A percentile compares a stretch with the other conserved stretches of the same genome.
Evolutionary conservation across 495 filamentous ascomycete genomes (phyloP).

Genomic region (Daldinia grandis): DNA sequence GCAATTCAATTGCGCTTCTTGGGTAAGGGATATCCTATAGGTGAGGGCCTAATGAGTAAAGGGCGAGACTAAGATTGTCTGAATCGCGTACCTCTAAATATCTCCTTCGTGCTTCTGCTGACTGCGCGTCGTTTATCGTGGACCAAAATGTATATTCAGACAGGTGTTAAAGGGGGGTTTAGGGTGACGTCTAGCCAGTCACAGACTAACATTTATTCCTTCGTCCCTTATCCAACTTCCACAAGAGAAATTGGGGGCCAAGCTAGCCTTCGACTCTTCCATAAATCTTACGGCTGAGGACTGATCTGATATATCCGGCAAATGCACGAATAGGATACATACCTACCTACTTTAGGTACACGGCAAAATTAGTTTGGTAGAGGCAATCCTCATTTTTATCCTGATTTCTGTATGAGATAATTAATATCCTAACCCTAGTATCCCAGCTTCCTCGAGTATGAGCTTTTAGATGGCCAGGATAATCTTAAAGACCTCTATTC

Average conservation of each 20-base stretch:
- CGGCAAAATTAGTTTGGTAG: neutral
- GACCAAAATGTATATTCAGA: neutral
- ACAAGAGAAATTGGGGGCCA: slow-evolving; percentile 12
- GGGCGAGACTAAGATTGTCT: no score
- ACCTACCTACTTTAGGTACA: no score
- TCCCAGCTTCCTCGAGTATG: no score
- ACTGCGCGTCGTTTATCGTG: slow-evolving; percentile 2
- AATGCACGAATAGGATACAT: neutral
- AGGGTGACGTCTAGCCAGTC: neutral
- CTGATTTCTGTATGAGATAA: neutral
- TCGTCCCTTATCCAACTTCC: neutral
- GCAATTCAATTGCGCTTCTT: neutral
- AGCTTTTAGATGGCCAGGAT: no score
- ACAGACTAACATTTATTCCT: neutral
- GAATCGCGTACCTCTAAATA: no score
- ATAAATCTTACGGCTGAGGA: neutral
- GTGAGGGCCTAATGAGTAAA: no score
- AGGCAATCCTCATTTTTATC: neutral
- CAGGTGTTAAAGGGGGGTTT: slow-evolving; percentile 2
- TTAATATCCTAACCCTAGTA: neutral
- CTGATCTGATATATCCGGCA: neutral
- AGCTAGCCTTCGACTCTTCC: neutral
- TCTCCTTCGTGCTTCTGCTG: no score
- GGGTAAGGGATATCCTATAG: neutral
- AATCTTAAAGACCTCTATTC: no score